phyloP scores from a whole-genome alignment of 352 stramenopile genomes.

The Phytophthora kernoviae region DNA sequence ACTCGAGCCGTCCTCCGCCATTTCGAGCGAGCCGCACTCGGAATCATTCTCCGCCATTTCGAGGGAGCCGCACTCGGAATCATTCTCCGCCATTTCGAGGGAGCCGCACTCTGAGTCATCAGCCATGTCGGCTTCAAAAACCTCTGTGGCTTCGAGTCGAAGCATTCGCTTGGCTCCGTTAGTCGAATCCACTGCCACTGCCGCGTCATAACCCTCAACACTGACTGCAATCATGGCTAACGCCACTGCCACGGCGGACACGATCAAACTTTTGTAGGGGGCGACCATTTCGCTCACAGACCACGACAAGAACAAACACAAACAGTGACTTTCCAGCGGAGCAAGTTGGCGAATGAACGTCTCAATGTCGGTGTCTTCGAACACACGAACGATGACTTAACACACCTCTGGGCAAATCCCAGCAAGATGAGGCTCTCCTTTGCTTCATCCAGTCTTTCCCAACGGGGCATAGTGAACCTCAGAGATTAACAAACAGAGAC shows the following conservation, averaged over 20 bases:
- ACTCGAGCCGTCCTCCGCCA: constrained; percentile 22
- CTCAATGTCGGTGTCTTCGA: background rate
- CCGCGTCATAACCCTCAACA: constrained; percentile 26
- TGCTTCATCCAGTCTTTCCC: background rate
- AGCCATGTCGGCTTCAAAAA: constrained; percentile 1
- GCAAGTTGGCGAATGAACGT: constrained; percentile 35
- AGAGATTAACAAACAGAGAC: background rate
- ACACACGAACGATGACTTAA: background rate
- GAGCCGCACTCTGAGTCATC: constrained; percentile 16
- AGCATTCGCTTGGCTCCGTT: constrained; percentile 28
- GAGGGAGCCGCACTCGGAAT: constrained; percentile 20
- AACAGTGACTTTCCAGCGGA: constrained; percentile 10
- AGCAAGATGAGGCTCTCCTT: background rate
- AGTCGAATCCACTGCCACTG: constrained; percentile 7
- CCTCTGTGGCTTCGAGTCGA: constrained; percentile 1
- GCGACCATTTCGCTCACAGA: constrained; percentile 24
- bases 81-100: constrained; percentile 12
- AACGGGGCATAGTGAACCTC: constrained; percentile 1
- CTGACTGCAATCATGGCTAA: constrained; percentile 11
- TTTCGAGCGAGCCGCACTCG: constrained; percentile 26
- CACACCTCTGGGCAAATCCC: constrained; percentile 13
- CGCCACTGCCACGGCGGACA: constrained; percentile 29
- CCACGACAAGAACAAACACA: constrained; percentile 7
- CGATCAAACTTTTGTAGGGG: constrained; percentile 31
- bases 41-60: constrained; percentile 22